Conservation (phyloP, 768 basidiomycete genomes). For the Boletus rufocinnamomeus region DNA sequence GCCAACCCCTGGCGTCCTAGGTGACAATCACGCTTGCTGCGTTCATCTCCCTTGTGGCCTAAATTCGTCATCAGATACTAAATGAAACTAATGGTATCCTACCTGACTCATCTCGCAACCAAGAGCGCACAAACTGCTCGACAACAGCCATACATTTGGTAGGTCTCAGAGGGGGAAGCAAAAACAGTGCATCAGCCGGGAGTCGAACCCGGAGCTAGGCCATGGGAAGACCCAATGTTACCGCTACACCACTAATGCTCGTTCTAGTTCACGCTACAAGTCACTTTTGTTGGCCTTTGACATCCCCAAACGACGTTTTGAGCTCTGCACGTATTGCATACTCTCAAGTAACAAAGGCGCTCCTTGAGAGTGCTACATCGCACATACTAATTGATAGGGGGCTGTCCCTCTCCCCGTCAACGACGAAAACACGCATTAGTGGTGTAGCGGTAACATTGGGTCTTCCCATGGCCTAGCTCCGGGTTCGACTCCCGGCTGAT, state of each 20-base stretch:
- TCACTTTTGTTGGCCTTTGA: background rate
- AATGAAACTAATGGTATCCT: too few species aligned
- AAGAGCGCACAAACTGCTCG: background rate
- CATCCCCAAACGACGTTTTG: too few species aligned
- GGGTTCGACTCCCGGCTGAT: slow-evolving; percentile 61
- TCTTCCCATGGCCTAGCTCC: slow-evolving; percentile 76
- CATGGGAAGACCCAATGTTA: slow-evolving; percentile 89
- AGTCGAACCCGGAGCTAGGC: slow-evolving; percentile 64
- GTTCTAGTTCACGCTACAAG: rapidly evolving
- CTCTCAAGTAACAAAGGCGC: too few species aligned
- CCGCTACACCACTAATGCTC: slow-evolving; percentile 67
- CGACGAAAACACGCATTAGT: slow-evolving; percentile 37
- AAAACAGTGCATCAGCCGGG: slow-evolving; percentile 48
- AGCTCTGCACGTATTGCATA: too few species aligned
- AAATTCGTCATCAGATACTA: too few species aligned
- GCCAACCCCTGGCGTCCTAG: too few species aligned
- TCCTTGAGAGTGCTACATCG: background rate
- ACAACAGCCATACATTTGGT: too few species aligned
- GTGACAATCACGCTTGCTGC: too few species aligned
- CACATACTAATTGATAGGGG: too few species aligned
- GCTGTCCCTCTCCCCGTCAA: background rate
- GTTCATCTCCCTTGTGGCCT: too few species aligned
- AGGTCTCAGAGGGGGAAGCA: background rate
- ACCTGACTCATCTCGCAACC: too few species aligned
- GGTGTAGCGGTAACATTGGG: slow-evolving; percentile 88